Conservation (phyloP, 2,329 filamentous ascomycete genomes). For the Chrysoporthe austroafricana region DNA sequence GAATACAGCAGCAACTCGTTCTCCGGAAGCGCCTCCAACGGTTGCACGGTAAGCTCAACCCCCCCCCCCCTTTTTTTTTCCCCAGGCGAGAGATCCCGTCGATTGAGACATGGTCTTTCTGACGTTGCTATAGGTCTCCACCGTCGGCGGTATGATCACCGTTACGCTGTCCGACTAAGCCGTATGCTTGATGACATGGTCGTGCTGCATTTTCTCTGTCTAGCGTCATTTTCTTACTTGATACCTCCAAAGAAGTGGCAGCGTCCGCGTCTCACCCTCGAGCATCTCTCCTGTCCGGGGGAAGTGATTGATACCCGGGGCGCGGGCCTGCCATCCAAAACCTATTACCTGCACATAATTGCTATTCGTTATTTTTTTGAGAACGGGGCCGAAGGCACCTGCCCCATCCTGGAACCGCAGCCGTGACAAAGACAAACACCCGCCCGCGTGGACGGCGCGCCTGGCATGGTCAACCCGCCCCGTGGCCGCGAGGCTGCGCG, state of each 20-base stretch:
- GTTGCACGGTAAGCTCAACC: constrained; percentile 76
- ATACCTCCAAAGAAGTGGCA: constrained; percentile 12
- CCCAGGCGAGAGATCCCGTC: background rate
- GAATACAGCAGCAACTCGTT: constrained; percentile 36
- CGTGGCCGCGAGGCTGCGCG: background rate
- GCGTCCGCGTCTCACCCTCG: constrained; percentile 14
- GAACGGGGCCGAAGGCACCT: constrained; percentile 15
- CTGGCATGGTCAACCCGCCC: background rate
- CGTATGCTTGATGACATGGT: constrained; percentile 17
- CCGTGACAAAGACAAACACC: background rate
- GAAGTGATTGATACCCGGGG: constrained; percentile 13
- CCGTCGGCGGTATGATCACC: constrained; percentile 21
- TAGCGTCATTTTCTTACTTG: constrained; percentile 25
- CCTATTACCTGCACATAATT: constrained; percentile 29
- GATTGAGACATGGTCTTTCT: background rate
- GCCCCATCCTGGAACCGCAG: background rate
- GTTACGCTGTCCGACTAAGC: constrained; percentile 26
- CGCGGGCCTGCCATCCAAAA: constrained; percentile 17
- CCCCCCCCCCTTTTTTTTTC: too few species aligned
- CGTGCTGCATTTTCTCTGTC: constrained; percentile 24
- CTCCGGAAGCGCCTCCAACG: constrained; percentile 44
- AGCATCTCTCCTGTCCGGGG: background rate
- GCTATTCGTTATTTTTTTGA: constrained; percentile 25
- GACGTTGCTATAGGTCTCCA: constrained; percentile 17
- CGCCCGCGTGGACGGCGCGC: too few species aligned